Evolutionary conservation across 1,284 basidiomycete species (phyloP), one percentile per base, ranked within the genome.

Genomic region (Cronartium ribicola): DNA sequence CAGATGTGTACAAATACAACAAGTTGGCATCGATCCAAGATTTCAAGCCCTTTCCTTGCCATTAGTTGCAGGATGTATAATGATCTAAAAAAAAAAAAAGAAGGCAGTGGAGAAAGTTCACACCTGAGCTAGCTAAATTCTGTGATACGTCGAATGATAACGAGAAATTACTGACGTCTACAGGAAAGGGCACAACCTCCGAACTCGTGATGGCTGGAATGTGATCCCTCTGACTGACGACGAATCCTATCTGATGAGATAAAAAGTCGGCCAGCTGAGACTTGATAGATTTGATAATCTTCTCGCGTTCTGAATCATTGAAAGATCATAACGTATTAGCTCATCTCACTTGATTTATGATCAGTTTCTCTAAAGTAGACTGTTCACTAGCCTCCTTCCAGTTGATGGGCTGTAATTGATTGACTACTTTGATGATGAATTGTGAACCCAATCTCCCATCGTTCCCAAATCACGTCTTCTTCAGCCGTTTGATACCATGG

Each of bases 361-460:
- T 68, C 65, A 37, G n/a, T 37, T 20, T 13, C 60, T n/a, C n/a
- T n/a, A n/a, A n/a, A n/a, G n/a, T n/a, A n/a, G n/a, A n/a, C 22
- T 39, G 20, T 36, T 60, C 37, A 22, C 36, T 37, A 41, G 51
- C 60, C 20, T 29, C 68, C 40, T 43, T 64, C 14, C 14, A 59
- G 64, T 69, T 62, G 67, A 69, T 55, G 36, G 43, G 37, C 37
- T 41, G 46, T 60, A 17, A 62, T 62, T 48, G 13, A 13, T 60
- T 40, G 36, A 46, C 20, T 20, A 46, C 14, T 37, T 7, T 36
- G 39, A 57, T 22, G 29, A 55, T 67, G 46, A 37, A 71, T 57
- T 48, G 48, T 64, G 39, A 71, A 71, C 20, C 37, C 20, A 14
- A 71, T 71, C 51, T 71, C 69, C 69, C 69, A 71, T 44, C 62